A percentile compares a stretch with the other conserved stretches of the same genome.
Conservation (phyloP, 331 rosid species). For the Quercus tomentella region DNA sequence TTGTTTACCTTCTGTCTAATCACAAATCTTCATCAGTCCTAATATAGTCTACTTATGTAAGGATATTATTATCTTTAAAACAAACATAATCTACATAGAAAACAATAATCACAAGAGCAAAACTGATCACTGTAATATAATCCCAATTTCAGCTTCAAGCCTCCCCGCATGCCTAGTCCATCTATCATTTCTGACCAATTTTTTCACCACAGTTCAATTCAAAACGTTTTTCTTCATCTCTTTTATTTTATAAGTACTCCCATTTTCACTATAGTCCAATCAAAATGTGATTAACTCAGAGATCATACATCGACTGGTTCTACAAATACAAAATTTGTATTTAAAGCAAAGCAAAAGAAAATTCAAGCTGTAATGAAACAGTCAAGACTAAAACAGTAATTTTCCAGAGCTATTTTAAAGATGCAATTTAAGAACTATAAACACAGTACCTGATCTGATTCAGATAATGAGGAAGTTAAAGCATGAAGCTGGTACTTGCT, state of each 20-base stretch:
- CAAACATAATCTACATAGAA: background rate
- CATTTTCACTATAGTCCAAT: constrained; percentile 1
- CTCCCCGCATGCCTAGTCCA: background rate
- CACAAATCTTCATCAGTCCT: background rate
- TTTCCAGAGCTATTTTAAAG: background rate
- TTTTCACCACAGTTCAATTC: background rate
- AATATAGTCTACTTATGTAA: background rate
- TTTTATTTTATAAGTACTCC: background rate
- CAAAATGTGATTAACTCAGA: constrained; percentile 10
- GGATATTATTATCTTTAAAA: background rate
- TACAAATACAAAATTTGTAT: background rate
- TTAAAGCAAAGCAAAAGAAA: background rate
- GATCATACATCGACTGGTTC: background rate
- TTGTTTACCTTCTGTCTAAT: too few species aligned
- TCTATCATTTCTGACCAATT: background rate
- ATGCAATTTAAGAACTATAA: constrained; percentile 1
- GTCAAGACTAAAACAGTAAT: background rate
- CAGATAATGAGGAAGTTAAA: constrained; percentile 48
- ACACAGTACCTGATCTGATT: constrained; percentile 79
- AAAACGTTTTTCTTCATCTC: background rate
- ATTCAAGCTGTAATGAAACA: constrained; percentile 4
- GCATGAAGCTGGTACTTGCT: constrained; percentile 59
- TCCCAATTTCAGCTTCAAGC: background rate
- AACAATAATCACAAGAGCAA: background rate
- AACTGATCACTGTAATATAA: background rate